Conservation (phyloP, 2,329 filamentous ascomycete genomes). For the Trematosphaeria pertusa region DNA sequence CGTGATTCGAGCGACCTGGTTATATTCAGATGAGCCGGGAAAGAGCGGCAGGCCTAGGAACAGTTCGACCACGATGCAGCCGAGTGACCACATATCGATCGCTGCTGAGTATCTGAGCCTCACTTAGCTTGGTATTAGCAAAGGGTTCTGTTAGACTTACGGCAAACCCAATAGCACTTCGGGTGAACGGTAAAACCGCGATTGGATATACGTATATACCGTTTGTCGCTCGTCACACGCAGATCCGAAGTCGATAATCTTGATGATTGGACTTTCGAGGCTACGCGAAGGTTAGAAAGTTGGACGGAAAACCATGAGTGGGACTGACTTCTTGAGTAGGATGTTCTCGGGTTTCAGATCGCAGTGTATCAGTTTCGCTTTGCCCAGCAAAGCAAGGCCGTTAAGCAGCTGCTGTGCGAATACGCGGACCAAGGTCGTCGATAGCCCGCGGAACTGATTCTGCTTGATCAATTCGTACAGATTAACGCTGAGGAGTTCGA, state of each 20-base stretch:
- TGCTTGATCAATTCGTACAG: slow-evolving; percentile 99
- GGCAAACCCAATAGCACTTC: slow-evolving; percentile 94
- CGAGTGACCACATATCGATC: slow-evolving; percentile 99
- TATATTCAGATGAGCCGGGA: slow-evolving; percentile 97
- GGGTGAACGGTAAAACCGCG: slow-evolving; percentile 94
- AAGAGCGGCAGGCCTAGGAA: slow-evolving; percentile 95
- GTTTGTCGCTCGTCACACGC: slow-evolving; percentile 98
- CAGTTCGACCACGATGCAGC: slow-evolving; percentile 96
- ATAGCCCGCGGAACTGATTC: slow-evolving; percentile 96
- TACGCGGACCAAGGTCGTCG: slow-evolving; percentile 94
- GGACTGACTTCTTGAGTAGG: slow-evolving; percentile 81
- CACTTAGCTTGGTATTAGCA: slow-evolving; percentile 4
- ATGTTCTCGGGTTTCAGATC: slow-evolving; percentile 99
- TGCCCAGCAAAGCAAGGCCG: slow-evolving; percentile 89
- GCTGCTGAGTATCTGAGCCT: slow-evolving; percentile 81
- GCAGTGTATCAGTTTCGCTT: slow-evolving; percentile 95
- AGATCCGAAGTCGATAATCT: slow-evolving; percentile 99
- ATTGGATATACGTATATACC: slow-evolving; percentile 99
- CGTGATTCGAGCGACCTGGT: slow-evolving; percentile 94
- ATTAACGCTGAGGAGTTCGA: slow-evolving; percentile 96
- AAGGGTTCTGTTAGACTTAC: slow-evolving; percentile 44
- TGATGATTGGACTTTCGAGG: slow-evolving; percentile 98
- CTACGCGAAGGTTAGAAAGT: slow-evolving; percentile 47
- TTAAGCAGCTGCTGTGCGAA: slow-evolving; percentile 97
- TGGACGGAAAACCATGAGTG: neutral